Evolutionary conservation across 495 filamentous ascomycete species (phyloP), one percentile per base, ranked within the genome.

Genomic region (Neurospora sp.): DNA sequence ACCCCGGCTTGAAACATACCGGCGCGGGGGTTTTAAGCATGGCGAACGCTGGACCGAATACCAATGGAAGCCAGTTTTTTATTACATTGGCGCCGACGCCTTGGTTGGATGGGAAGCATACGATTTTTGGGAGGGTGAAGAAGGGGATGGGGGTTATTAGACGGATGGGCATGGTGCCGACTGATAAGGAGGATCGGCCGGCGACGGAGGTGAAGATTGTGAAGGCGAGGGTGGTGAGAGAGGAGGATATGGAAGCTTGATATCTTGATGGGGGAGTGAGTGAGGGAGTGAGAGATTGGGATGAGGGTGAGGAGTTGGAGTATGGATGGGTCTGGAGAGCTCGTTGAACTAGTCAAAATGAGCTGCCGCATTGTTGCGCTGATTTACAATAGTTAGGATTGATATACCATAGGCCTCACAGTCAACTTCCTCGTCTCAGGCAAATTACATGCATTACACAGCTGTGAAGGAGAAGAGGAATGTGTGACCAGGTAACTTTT

Each of bases 91-190:
- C 94, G 41, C 96, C 96, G 4, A 96, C 96, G 23, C 96, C 96
- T 2, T 98, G 96, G 96, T 83, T 99, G 74, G 96, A 99, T 83
- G 94, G 94, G 38, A 97, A 97, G 81, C 96, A 99, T 82, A 97
- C 96, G 7, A 97, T 99, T 76, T 99, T 99, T 80, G 96, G 96
- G 10, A 84, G 96, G 59, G 94, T 99, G 35, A 96, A 93, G 83
- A 89, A 82, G 72, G 96, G 96, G 9, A 89, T 99, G 86, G 82
- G 85, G 42, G 85, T 97, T 9, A 92, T 99, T 54, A 90, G 93
- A 84, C 86, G 94, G 71, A 94, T 99, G 91, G 96, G 96, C 4
- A 80, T 96, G 73, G 94, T 97, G 46, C 96, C 92, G 86, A 97
- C 93, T 3, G 93, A 89, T 20, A 78, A 77, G 20, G 92, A 93